Conservation (phyloP, 139 green algal species). For the Spirogloea muscicola region DNA sequence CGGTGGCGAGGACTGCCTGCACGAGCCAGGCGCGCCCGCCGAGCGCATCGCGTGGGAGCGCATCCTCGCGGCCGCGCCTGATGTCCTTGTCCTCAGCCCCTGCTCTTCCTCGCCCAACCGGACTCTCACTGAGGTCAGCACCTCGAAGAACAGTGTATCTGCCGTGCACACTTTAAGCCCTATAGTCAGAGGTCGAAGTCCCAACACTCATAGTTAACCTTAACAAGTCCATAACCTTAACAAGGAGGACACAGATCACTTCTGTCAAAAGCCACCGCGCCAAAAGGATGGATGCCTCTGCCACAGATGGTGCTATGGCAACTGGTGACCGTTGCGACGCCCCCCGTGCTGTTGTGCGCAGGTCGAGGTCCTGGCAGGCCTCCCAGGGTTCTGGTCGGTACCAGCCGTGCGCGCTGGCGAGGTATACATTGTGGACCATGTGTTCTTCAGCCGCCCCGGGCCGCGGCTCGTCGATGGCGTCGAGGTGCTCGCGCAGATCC, state of each 20-base stretch:
- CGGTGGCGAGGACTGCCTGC: constrained; percentile 53
- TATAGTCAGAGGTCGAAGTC: no score
- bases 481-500: constrained; percentile 72
- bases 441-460: constrained; percentile 62
- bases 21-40: constrained; percentile 53
- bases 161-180: no score
- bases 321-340: no score
- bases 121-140: constrained; percentile 52
- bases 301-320: no score
- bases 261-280: no score
- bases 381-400: constrained; percentile 82
- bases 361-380: constrained; percentile 25
- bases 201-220: no score
- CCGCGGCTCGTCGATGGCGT: constrained; percentile 78
- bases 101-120: constrained; percentile 20
- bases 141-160: no score
- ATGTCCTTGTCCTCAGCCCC: constrained; percentile 69
- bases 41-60: constrained; percentile 51
- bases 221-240: no score
- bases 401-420: constrained; percentile 68
- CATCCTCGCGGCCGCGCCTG: constrained; percentile 62
- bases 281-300: no score
- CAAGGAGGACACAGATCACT: no score
- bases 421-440: constrained; percentile 71
- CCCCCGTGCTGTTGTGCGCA: no score